A percentile compares a stretch with the other conserved stretches of the same genome.
Evolutionary conservation across 371 early-diverging fungal genomes (phyloP).

Genomic region (Quaeritorhiza haematococci): DNA sequence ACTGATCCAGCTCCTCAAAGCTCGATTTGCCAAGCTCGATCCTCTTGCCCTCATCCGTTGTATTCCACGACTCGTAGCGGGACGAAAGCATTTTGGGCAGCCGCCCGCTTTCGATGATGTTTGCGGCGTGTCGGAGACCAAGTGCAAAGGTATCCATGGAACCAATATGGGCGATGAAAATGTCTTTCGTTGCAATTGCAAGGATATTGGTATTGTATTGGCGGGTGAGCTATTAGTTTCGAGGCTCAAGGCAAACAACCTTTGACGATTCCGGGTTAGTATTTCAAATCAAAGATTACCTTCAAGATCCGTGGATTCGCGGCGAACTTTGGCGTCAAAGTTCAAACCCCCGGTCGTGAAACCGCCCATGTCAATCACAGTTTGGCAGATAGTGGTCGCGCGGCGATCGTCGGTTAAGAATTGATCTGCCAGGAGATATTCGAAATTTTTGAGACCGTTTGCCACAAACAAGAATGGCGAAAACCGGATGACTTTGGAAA

Average conservation of each 20-base stretch:
- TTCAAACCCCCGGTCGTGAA: slow-evolving; percentile 28
- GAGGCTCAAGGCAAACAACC: not conserved
- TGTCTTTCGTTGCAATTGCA: no score
- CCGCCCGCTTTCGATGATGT: not conserved
- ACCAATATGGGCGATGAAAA: slow-evolving; percentile 9
- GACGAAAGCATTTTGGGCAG: not conserved
- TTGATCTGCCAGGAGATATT: no score
- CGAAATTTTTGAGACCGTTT: no score
- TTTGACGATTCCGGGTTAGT: no score
- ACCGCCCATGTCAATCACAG: slow-evolving; percentile 24
- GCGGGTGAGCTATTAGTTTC: not conserved
- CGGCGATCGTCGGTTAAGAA: slow-evolving; percentile 26
- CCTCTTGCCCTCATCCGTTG: not conserved
- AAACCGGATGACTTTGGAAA: no score
- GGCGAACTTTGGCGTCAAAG: slow-evolving; percentile 33
- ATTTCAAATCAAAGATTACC: no score
- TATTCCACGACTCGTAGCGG: slow-evolving; percentile 4
- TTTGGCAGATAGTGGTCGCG: slow-evolving; percentile 24
- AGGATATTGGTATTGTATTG: no score
- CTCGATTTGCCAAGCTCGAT: not conserved
- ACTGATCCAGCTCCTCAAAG: not conserved
- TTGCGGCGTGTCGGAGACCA: slow-evolving; percentile 1
- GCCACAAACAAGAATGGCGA: no score
- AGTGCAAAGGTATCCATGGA: slow-evolving; percentile 7
- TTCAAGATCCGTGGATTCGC: slow-evolving; percentile 28